Percentiles rank a stretch among this genome's conserved stretches.
phyloP scores from a whole-genome alignment of 140 eudicot species.

The Stevia rebaudiana region DNA sequence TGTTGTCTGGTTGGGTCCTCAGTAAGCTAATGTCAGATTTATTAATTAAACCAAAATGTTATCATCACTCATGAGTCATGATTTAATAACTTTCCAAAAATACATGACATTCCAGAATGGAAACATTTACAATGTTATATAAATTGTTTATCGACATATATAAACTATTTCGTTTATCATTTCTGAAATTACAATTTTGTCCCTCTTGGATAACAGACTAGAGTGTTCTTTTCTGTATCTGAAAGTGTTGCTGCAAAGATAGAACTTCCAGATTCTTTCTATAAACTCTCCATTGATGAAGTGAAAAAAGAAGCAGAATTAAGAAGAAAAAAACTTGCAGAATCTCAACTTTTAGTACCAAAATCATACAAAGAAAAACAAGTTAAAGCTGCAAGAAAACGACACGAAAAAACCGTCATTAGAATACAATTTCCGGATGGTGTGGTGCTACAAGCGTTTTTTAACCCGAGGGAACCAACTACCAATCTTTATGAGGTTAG shows the following conservation, averaged over 20 bases:
- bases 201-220: constrained; percentile 35
- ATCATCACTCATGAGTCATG: neutral
- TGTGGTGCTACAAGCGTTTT: constrained; percentile 86
- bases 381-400: constrained; percentile 73
- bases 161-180: neutral
- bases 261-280: constrained; percentile 86
- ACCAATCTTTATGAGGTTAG: constrained; percentile 78
- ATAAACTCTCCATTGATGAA: constrained; percentile 65
- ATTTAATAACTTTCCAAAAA: neutral
- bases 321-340: constrained; percentile 72
- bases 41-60: neutral
- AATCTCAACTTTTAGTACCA: constrained; percentile 78
- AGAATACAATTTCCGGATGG: constrained; percentile 93
- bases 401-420: constrained; percentile 57
- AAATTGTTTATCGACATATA: too few species aligned
- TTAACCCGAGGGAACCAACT: constrained; percentile 70
- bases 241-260: constrained; percentile 85
- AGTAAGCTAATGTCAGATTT: neutral
- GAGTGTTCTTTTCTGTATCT: constrained; percentile 80
- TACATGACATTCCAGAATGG: neutral
- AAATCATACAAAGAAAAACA: constrained; percentile 86
- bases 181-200: neutral
- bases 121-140: too few species aligned
- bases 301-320: constrained; percentile 74
- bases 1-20: neutral